A percentile compares a stretch with the other conserved stretches of the same genome.
phyloP scores from a whole-genome alignment of 2,329 filamentous ascomycete species.

The Nothomitra cinnamomea region DNA sequence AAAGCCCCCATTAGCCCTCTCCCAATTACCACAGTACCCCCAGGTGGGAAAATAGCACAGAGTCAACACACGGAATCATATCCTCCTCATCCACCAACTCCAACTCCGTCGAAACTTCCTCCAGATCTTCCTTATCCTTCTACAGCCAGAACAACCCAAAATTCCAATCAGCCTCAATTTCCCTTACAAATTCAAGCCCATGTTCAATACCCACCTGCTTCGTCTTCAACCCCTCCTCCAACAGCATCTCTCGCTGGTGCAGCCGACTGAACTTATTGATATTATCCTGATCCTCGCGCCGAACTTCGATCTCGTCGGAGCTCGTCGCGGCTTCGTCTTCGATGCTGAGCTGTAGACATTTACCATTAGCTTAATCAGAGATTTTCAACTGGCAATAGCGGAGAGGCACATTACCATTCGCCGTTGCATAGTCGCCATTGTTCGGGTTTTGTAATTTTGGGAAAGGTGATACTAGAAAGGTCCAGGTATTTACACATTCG shows the following conservation, averaged over 20 bases:
- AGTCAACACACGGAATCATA: slow-evolving; percentile 56
- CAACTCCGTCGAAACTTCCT: slow-evolving; percentile 79
- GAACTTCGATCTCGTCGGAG: slow-evolving; percentile 77
- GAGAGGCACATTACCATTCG: slow-evolving; percentile 23
- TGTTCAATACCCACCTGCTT: slow-evolving; percentile 48
- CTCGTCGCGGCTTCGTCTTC: slow-evolving; percentile 66
- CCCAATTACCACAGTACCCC: too few relatives aligned
- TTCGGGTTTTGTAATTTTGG: neutral
- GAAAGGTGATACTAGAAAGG: neutral
- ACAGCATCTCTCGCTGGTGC: slow-evolving; percentile 63
- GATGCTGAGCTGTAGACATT: slow-evolving; percentile 55
- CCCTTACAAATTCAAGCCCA: neutral
- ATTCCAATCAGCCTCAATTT: neutral
- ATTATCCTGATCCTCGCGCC: slow-evolving; percentile 93
- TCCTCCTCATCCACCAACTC: slow-evolving; percentile 94
- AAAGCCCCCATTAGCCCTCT: neutral
- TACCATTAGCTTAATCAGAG: slow-evolving; percentile 9
- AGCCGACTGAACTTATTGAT: slow-evolving; percentile 96
- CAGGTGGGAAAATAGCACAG: neutral
- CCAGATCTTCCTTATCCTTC: slow-evolving; percentile 98
- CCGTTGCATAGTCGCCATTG: slow-evolving; percentile 20
- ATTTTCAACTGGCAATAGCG: slow-evolving; percentile 4
- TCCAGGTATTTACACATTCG: slow-evolving; percentile 8
- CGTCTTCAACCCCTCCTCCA: slow-evolving; percentile 64
- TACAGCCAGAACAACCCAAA: slow-evolving; percentile 22